A percentile compares a stretch with the other conserved stretches of the same genome.
Evolutionary conservation across 2,329 filamentous ascomycete genomes (phyloP).

Genomic region (Colletotrichum caudatum): DNA sequence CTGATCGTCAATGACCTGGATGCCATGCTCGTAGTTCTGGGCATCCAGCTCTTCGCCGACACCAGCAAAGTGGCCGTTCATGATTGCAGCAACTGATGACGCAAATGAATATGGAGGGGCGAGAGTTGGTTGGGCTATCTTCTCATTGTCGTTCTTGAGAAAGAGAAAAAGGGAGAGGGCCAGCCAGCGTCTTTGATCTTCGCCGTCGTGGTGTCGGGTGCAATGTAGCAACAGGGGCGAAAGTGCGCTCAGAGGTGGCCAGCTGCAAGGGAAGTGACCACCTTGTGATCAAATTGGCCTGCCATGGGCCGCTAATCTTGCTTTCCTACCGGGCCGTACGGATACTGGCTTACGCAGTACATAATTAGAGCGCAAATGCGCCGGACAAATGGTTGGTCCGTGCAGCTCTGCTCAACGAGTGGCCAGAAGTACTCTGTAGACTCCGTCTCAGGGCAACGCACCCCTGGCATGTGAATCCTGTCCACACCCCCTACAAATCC

Average conservation of each 20-base stretch:
- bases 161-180: slow-evolving; percentile 10
- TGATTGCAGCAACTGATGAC: slow-evolving; percentile 50
- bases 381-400: slow-evolving; percentile 41
- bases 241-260: slow-evolving; percentile 33
- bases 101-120: slow-evolving; percentile 27
- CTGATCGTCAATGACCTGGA: slow-evolving; percentile 96
- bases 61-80: slow-evolving; percentile 86
- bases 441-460: slow-evolving; percentile 37
- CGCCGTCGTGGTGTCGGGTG: not conserved
- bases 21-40: slow-evolving; percentile 87
- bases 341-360: not conserved
- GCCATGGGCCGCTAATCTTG: slow-evolving; percentile 39
- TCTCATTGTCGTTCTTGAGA: slow-evolving; percentile 33
- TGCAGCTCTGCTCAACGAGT: slow-evolving; percentile 7
- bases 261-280: slow-evolving; percentile 38
- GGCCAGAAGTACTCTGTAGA: slow-evolving; percentile 14
- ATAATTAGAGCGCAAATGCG: slow-evolving; percentile 23
- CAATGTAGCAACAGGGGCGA: slow-evolving; percentile 30
- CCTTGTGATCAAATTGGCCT: slow-evolving; percentile 40
- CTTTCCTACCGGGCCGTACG: slow-evolving; percentile 27
- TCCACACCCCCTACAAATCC: slow-evolving; percentile 13
- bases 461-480: slow-evolving; percentile 39
- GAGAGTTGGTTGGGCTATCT: slow-evolving; percentile 24
- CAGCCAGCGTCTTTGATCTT: slow-evolving; percentile 19
- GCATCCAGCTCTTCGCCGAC: slow-evolving; percentile 74